Evolutionary conservation across 306 rosid species (phyloP).

Genomic region (Dalbergia oliveri): DNA sequence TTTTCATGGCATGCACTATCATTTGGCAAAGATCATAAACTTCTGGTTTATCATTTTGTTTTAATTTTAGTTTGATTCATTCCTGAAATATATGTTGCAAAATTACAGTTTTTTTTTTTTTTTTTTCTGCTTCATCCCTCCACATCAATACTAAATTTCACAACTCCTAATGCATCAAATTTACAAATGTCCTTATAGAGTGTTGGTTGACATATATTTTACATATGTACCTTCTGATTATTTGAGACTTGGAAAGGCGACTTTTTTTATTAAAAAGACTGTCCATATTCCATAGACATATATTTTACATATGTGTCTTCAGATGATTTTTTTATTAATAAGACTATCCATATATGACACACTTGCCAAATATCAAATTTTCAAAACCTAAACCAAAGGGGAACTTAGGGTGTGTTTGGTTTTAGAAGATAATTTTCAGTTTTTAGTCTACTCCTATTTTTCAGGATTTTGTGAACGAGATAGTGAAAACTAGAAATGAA

Average conservation of each 20-base stretch:
- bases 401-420: neutral
- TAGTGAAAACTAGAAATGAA: no score
- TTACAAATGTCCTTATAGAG: neutral
- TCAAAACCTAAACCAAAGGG: neutral
- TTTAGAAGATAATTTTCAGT: no score
- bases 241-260: neutral
- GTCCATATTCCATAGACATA: no score
- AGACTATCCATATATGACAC: neutral
- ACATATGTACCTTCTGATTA: neutral
- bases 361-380: neutral
- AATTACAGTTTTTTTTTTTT: neutral
- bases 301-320: no score
- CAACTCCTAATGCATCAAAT: neutral
- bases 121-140: neutral
- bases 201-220: neutral
- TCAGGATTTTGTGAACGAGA: no score
- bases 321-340: neutral
- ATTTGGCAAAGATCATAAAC: neutral
- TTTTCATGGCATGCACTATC: neutral
- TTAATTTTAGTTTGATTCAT: constrained; percentile 5
- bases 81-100: neutral
- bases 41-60: constrained; percentile 11
- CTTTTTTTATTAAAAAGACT: no score
- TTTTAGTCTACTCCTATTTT: no score
- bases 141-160: neutral